Base-by-base conservation (phyloP, 2,329 filamentous ascomycete genomes). In the Aureobasidium sp. region DNA sequence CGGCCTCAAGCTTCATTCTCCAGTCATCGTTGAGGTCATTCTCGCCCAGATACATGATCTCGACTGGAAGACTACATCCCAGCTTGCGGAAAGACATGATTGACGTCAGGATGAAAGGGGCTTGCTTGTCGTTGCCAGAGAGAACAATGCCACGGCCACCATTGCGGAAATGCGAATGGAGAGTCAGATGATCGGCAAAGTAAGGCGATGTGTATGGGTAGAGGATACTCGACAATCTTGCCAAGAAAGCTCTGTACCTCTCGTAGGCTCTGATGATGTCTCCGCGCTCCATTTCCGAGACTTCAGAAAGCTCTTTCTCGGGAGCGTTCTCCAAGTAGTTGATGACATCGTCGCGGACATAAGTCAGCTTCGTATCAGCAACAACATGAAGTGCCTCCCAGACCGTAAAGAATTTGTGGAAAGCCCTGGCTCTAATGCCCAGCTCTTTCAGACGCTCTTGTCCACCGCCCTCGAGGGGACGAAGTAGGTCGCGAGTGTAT, bases 101-200 rank as follows among this genome's bases (percentile, higher is more conserved):
- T 2, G 74, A 76, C 2, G 77, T 78, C 10, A 79, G 64, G 3
- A 80, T 68, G 65, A 73, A 79, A 1, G 71, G 71, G 5, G 76
- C 75, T 64, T 79, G 78, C 20, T 73, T 71, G 62, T 79, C 75
- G 6, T 77, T 78, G 15, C 75, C 77, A 0, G 77, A 77, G 24
- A 79, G 73, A 2, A 79, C 78, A 47, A 79, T 75, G 5, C 78
- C 78, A 8, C 73, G 69, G 0, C 76, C 76, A 3, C 74, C 76
- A 51, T 72, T 71, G 65, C 76, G 74, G 65, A 78, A 71, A 55
- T 76, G 73, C 1, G 75, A 66, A 63, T 77, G 77, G 3, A 79
- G 68, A 7, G 73, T 73, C 71, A 78, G 76, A 63, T 79, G 77
- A 61, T 79, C 75, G 1, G 74, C 68, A 67, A 77, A 78, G 62